phyloP scores from a whole-genome alignment of 2,329 filamentous ascomycete genomes.

The Ophiocordyceps robertsii region DNA sequence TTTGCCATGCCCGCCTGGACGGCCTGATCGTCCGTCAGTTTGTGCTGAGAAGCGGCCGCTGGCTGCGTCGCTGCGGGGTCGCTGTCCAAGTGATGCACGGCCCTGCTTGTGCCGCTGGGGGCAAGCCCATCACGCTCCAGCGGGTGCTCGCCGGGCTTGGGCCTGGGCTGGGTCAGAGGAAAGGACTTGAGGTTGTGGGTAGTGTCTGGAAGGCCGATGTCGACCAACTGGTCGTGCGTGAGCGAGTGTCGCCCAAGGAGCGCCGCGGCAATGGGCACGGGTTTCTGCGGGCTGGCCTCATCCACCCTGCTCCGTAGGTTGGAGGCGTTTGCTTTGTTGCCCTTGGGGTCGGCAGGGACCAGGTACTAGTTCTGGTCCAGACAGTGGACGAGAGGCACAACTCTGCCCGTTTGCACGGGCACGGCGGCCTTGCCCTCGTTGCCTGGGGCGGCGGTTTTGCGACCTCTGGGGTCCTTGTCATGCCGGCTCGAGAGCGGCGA shows the following conservation, averaged over 20 bases:
- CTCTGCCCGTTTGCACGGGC: neutral
- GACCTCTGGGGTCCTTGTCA: neutral
- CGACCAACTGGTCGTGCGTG: slow-evolving; percentile 3
- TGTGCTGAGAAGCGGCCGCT: neutral
- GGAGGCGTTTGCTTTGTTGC: neutral
- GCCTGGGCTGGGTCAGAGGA: neutral
- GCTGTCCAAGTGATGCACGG: slow-evolving; percentile 3
- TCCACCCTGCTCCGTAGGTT: neutral
- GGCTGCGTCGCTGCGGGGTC: slow-evolving; percentile 1
- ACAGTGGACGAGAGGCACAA: slow-evolving; percentile 3
- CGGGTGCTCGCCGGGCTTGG: slow-evolving; percentile 1
- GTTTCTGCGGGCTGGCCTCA: neutral
- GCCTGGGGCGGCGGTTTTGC: neutral
- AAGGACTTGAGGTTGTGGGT: slow-evolving; percentile 5
- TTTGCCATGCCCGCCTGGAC: neutral
- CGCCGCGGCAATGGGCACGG: slow-evolving; percentile 1
- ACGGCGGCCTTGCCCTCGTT: neutral
- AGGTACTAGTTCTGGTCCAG: slow-evolving; percentile 7
- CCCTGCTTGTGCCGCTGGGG: neutral
- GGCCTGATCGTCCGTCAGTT: slow-evolving; percentile 1
- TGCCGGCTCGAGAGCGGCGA: neutral
- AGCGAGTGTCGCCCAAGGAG: slow-evolving; percentile 3
- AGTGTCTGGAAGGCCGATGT: neutral
- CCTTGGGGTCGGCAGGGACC: slow-evolving; percentile 3
- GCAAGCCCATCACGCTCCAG: slow-evolving; percentile 4